Percentiles rank a stretch among this genome's conserved stretches.
phyloP scores from a whole-genome alignment of 2,329 filamentous ascomycete genomes.

The Aspergillus chevalieri region DNA sequence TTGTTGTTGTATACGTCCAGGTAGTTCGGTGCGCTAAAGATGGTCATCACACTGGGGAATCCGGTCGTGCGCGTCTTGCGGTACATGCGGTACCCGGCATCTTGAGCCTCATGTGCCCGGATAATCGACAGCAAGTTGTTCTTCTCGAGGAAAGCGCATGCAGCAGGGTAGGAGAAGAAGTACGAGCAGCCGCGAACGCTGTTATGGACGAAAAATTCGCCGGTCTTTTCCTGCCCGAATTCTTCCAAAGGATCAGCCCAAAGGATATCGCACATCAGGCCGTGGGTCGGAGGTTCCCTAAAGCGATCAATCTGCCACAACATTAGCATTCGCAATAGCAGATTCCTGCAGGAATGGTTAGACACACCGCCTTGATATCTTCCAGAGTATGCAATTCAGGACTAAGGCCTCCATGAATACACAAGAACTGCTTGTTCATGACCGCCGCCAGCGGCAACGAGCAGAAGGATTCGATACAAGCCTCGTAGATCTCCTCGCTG shows the following conservation, averaged over 20 bases:
- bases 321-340: conserved; percentile 13
- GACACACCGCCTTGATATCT: conserved; percentile 75
- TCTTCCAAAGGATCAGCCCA: conserved; percentile 98
- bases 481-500: conserved; percentile 90
- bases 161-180: conserved; percentile 97
- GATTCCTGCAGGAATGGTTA: background rate
- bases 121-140: conserved; percentile 97
- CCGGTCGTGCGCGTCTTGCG: conserved; percentile 96
- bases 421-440: conserved; percentile 99
- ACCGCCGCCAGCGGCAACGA: conserved; percentile 85
- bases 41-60: conserved; percentile 99
- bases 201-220: conserved; percentile 96
- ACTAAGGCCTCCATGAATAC: conserved; percentile 93
- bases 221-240: conserved; percentile 97
- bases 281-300: conserved; percentile 92
- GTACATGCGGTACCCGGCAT: conserved; percentile 98
- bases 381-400: conserved; percentile 94
- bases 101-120: conserved; percentile 94
- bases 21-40: conserved; percentile 98
- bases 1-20: conserved; percentile 99
- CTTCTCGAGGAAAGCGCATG: conserved; percentile 96
- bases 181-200: conserved; percentile 97
- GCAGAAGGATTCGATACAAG: conserved; percentile 98
- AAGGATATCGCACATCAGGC: conserved; percentile 97
- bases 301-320: conserved; percentile 79